These are phyloP conservation scores for Orobanche coerulescens DNA, from an alignment of 257 asterid genomes.

Conservation along the genomic window DNA sequence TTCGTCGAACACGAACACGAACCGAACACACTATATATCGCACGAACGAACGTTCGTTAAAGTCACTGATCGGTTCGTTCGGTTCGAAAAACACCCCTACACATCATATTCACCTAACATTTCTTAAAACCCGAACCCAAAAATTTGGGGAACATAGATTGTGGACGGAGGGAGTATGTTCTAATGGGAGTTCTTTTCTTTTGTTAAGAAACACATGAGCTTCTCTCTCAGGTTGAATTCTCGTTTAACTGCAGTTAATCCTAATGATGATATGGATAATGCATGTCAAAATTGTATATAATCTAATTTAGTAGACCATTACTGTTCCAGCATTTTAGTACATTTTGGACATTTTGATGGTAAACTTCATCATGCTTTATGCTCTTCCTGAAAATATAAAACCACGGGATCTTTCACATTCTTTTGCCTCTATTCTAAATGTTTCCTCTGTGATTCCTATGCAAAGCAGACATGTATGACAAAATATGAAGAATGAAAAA, in stretches of 20 bases:
- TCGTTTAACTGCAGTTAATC: background rate
- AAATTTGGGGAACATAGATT: too few species aligned
- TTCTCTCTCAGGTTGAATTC: background rate
- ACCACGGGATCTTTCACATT: background rate
- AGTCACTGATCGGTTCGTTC: too few species aligned
- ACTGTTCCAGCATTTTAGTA: background rate
- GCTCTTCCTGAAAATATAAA: background rate
- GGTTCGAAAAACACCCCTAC: too few species aligned
- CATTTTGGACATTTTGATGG: background rate
- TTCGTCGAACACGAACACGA: too few species aligned
- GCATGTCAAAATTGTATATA: conserved; percentile 7
- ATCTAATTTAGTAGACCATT: background rate
- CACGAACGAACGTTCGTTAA: too few species aligned
- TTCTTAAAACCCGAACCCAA: too few species aligned
- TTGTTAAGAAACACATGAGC: too few species aligned
- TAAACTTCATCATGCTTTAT: background rate
- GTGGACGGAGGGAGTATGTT: too few species aligned
- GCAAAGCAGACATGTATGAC: background rate
- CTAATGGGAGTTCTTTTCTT: background rate
- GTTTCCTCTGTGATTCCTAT: background rate
- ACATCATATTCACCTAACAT: too few species aligned
- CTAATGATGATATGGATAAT: background rate
- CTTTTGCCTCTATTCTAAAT: background rate
- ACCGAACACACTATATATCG: too few species aligned
- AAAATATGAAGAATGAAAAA: conserved; percentile 9